phyloP scores from a whole-genome alignment of 164 flowering plant genomes.

The Vitis rotundifolia region DNA sequence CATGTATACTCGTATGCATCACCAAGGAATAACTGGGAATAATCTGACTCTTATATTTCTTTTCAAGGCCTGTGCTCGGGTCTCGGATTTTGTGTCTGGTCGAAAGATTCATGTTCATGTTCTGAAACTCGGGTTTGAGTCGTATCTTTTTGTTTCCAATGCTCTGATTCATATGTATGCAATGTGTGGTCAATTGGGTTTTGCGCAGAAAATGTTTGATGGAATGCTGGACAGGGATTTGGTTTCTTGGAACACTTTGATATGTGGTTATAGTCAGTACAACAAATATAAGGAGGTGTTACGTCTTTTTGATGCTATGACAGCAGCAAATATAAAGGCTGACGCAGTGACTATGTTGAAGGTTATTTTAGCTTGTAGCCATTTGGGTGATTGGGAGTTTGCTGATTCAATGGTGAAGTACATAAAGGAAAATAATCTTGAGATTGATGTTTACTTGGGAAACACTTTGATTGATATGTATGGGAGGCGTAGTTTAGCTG shows the following conservation, averaged over 20 bases:
- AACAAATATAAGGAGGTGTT: conserved; percentile 44
- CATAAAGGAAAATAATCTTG: conserved; percentile 37
- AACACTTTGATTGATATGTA: conserved; percentile 67
- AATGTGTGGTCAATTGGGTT: conserved; percentile 31
- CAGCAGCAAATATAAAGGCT: conserved; percentile 38
- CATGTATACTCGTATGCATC: conserved; percentile 38
- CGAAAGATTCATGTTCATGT: conserved; percentile 42
- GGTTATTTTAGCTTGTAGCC: conserved; percentile 56
- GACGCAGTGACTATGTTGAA: conserved; percentile 73
- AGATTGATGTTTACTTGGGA: conserved; percentile 66
- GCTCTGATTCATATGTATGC: conserved; percentile 60
- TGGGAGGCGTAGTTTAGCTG: conserved; percentile 51
- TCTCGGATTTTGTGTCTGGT: conserved; percentile 28
- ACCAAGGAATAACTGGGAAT: conserved; percentile 20
- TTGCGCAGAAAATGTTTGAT: conserved; percentile 51
- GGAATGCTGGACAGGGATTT: conserved; percentile 52
- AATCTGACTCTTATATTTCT: conserved; percentile 44
- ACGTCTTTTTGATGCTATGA: conserved; percentile 51
- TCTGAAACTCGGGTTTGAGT: conserved; percentile 52
- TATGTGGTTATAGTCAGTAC: conserved; percentile 61
- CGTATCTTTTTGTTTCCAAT: conserved; percentile 50
- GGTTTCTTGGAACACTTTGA: conserved; percentile 78
- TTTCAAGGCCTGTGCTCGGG: conserved; percentile 57
- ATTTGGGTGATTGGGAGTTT: conserved; percentile 36
- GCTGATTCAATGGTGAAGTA: conserved; percentile 40